Conservation (phyloP, 2,329 filamentous ascomycete species). For the Cercospora sp. region DNA sequence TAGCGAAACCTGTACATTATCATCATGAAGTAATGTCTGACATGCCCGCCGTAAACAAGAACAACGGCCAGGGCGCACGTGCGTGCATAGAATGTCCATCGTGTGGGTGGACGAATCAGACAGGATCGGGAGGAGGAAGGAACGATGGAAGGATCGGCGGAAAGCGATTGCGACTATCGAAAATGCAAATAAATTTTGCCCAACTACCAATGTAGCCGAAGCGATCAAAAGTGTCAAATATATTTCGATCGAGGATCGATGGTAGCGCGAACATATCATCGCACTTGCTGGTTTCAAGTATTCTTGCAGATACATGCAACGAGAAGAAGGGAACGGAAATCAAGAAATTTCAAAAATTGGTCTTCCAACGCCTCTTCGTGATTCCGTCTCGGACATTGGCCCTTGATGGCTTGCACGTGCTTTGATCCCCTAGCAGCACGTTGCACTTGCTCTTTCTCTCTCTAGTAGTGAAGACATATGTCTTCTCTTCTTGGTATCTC, state of each 20-base stretch:
- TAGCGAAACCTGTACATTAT: not conserved
- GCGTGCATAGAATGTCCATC: not conserved
- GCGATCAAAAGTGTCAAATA: not conserved
- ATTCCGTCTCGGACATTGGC: not conserved
- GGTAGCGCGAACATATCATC: not conserved
- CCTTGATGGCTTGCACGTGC: not conserved
- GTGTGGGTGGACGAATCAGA: not conserved
- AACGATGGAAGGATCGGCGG: not conserved
- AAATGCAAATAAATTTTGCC: not conserved
- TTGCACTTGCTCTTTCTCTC: not conserved
- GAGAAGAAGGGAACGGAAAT: not conserved
- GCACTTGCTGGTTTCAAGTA: not conserved
- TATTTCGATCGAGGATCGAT: not conserved
- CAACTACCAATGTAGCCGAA: not conserved
- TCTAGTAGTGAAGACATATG: not conserved
- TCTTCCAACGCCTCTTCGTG: not conserved
- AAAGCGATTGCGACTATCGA: not conserved
- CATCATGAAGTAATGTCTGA: not conserved
- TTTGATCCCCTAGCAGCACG: not conserved
- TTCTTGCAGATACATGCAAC: not conserved
- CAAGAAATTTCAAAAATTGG: not conserved
- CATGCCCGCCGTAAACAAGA: not conserved
- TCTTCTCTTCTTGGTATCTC: not conserved
- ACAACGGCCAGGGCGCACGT: not conserved
- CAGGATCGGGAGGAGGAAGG: not conserved